Base-by-base conservation (phyloP, 2,329 filamentous ascomycete genomes). In the Pestalotiopsis sp. region DNA sequence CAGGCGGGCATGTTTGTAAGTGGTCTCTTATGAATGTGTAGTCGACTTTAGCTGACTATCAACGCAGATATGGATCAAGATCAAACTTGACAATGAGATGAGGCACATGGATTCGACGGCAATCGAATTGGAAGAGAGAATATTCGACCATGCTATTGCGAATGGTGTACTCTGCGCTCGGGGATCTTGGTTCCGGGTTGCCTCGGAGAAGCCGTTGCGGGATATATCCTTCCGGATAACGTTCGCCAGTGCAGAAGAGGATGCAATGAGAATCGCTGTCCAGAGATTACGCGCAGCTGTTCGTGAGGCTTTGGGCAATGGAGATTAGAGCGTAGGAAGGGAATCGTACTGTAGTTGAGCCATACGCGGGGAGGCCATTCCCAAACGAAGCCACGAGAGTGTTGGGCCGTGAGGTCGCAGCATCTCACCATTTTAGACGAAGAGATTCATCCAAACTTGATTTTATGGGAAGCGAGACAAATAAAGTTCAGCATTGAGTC, bases 1-100 rank as follows among this genome's bases (percentile, higher is more conserved):
- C 87, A 87, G 68, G 93, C 95, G 0, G 95, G 95, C 77, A 99
- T 99, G 96, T 99, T 99, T 87, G 92, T 93, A 81, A 86, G 91
- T 90, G 52, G 66, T 70, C 62, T 7, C 2, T 17, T 3, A 23
- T 4, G 3, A 23, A 4, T 23, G n/a, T 6, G 4, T 4, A 17
- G n/a, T 14, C 25, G 20, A n/a, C 12, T n/a, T 20, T 7, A 36
- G n/a, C n/a, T 36, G 14, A 36, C 4, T 20, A 7, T 36, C 38
- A 14, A 23, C 61, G 14, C 68, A 91, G 89, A 86, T 93, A 77
- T 96, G 93, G 93, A 82, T 96, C 68, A 84, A 87, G 66, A 82
- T 96, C n/a, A 87, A 93, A 74, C 88, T 89, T 74, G 84, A 82
- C 23, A 85, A 87, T 70, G 93, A 95, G 74, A 92, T 93, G 0